These are phyloP conservation scores for Hypoxylon cercidicola DNA, from an alignment of 495 filamentous ascomycete species.

Conservation along the genomic window DNA sequence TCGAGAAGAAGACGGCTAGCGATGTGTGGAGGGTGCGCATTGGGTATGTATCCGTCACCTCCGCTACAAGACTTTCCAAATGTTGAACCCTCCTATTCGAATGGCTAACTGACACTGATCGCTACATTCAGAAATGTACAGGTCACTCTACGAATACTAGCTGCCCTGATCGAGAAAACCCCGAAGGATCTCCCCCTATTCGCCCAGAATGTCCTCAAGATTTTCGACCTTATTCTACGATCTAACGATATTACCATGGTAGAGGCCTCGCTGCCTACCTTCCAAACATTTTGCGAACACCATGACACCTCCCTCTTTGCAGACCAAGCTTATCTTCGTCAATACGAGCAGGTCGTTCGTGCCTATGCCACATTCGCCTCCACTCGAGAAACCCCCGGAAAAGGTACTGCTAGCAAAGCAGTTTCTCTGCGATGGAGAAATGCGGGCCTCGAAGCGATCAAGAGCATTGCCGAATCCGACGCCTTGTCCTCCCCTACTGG, in stretches of 20 bases:
- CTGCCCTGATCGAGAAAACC: conserved; percentile 88
- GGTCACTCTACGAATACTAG: conserved; percentile 88
- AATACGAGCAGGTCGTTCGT: conserved; percentile 81
- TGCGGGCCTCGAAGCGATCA: conserved; percentile 81
- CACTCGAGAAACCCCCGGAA: conserved; percentile 58
- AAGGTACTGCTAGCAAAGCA: conserved; percentile 69
- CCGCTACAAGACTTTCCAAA: conserved; percentile 6
- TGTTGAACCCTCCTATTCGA: not conserved
- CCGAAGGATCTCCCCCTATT: conserved; percentile 90
- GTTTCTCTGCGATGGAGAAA: conserved; percentile 86
- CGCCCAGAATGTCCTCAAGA: conserved; percentile 78
- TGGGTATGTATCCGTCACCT: conserved; percentile 67
- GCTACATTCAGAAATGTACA: conserved; percentile 78
- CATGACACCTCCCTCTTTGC: conserved; percentile 81
- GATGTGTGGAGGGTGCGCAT: conserved; percentile 85
- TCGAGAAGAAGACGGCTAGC: conserved; percentile 87
- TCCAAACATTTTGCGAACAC: conserved; percentile 82
- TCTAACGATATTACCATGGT: conserved; percentile 88
- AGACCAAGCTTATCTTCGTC: conserved; percentile 82
- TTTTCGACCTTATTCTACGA: conserved; percentile 78
- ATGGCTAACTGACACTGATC: conserved; percentile 15
- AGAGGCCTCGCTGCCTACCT: conserved; percentile 84
- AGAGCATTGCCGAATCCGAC: conserved; percentile 79
- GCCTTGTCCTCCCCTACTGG: conserved; percentile 77
- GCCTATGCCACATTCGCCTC: conserved; percentile 82